These are phyloP conservation scores for Phytopythium aichiense DNA, from an alignment of 352 stramenopile genomes.

Conservation along the genomic window DNA sequence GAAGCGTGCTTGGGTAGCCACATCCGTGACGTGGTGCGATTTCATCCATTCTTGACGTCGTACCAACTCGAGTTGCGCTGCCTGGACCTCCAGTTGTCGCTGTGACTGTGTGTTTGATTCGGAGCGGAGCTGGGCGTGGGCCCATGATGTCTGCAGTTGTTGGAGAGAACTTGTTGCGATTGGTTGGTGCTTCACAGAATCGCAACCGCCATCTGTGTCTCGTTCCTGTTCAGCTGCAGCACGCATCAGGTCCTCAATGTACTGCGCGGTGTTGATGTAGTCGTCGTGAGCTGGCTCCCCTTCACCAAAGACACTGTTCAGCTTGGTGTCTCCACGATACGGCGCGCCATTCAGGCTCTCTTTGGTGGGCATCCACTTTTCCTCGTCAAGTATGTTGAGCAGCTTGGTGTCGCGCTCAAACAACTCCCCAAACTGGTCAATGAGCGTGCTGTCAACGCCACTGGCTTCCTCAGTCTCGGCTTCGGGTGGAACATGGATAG, in stretches of 20 bases:
- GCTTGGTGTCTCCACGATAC: slow-evolving; percentile 9
- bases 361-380: slow-evolving; percentile 38
- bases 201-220: background rate
- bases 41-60: slow-evolving; percentile 36
- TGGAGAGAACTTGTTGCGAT: background rate
- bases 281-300: slow-evolving; percentile 13
- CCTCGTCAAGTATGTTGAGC: slow-evolving; percentile 43
- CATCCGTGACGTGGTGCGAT: slow-evolving; percentile 25
- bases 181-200: slow-evolving; percentile 8
- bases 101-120: slow-evolving; percentile 4
- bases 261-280: slow-evolving; percentile 41
- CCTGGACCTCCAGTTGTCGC: slow-evolving; percentile 3
- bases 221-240: slow-evolving; percentile 21
- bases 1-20: slow-evolving; percentile 1
- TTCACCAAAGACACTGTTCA: slow-evolving; percentile 3
- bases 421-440: slow-evolving; percentile 36
- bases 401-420: slow-evolving; percentile 37
- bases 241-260: slow-evolving; percentile 46
- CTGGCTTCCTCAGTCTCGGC: slow-evolving; percentile 12
- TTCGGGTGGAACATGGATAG: slow-evolving; percentile 24
- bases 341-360: slow-evolving; percentile 14
- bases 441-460: slow-evolving; percentile 17
- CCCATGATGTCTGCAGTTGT: slow-evolving; percentile 29
- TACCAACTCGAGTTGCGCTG: slow-evolving; percentile 7
- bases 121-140: slow-evolving; percentile 16